phyloP scores from a whole-genome alignment of 345 rosid genomes.

The thale cress (Arabidopsis thaliana) region TAIR10.1 NC_003076.8:25652001-25652500 shows the following conservation, averaged over 20 bases:
- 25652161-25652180: conserved; percentile 5
- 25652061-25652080: conserved; percentile 24
- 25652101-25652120: conserved; percentile 19
- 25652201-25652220: conserved; percentile 31
- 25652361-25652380: conserved; percentile 11
- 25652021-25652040: conserved; percentile 23
- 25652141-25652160: conserved; percentile 38
- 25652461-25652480: not conserved
- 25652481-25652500: conserved; percentile 1
- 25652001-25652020: conserved; percentile 20
- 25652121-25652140: conserved; percentile 40
- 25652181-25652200: conserved; percentile 11
- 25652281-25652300: conserved; percentile 29
- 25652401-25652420: not conserved
- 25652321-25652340: not conserved
- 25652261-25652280: not conserved
- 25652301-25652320: not conserved
- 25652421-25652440: not conserved
- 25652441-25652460: not conserved
- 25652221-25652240: conserved; percentile 4
- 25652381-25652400: conserved; percentile 12
- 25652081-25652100: conserved; percentile 20
- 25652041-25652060: conserved; percentile 25
- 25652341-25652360: conserved; percentile 23
- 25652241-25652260: conserved; percentile 5